Evolutionary conservation across 345 rosid species (phyloP), one percentile per base, ranked within the genome.

Genomic region (Eucalyptus pumila): DNA sequence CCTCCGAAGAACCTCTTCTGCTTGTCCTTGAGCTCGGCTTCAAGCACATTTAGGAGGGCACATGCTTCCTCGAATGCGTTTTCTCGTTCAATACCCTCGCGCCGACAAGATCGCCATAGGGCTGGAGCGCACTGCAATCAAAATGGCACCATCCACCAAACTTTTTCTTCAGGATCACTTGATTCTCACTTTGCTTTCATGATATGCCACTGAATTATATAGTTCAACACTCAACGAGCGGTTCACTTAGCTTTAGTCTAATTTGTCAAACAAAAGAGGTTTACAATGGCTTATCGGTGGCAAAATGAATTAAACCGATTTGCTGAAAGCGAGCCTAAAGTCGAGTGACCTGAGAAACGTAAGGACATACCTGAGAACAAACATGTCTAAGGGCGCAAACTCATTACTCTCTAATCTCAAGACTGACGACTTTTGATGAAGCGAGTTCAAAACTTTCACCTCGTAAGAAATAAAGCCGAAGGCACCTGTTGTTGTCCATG

Each of bases 1-100:
- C 96, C 95, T 65, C 98, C 96, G 14, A 96, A 93, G 91, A 93
- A 94, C 85, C 5, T 94, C 89, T 92, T 94, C 44, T 85, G 54
- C 54, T 51, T 40, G 50, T 92, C 92, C 51, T 83, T 91, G 47
- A 95, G 94, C 90, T 95, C 95, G 40, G 90, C 90, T 89, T 94
- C 98, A 1, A 96, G 92, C 12, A 21, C 34, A 91, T 89, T 92
- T 65, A 94, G 90, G 90, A 89, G 45, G 26, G 90, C 91, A 6
- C 14, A 9, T 16, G 94, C 94, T 90, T 94, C 96, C 91, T 92
- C 90, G 14, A 72, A 37, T 30, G 85, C 85, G 56, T 90, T 91
- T 60, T 90, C 94, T 37, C 93, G 87, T 81, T 93, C 94, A 12
- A 86, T 85, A 45, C 86, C 91, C 12, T 47, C 87, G 56, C 56